Percentiles rank a stretch among this genome's conserved stretches.
Evolutionary conservation across 345 rosid species (phyloP).

Genomic region (Sisymbrium altissimum): DNA sequence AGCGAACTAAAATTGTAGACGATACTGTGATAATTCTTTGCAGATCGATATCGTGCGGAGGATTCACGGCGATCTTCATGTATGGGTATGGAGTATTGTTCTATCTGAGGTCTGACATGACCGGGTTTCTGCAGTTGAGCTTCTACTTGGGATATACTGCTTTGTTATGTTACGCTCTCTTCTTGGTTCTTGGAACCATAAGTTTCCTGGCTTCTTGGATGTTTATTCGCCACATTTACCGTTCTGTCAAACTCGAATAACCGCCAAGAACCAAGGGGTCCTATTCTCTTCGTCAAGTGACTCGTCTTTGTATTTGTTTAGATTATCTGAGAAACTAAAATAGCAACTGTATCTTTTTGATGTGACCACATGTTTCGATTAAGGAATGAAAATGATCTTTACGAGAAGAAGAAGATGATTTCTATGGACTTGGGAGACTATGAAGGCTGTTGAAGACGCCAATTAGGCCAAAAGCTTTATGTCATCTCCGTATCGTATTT

Average conservation of each 20-base stretch:
- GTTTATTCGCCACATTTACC: slow-evolving; percentile 57
- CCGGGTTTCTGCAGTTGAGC: slow-evolving; percentile 63
- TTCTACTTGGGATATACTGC: slow-evolving; percentile 67
- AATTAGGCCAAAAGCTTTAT: too few relatives aligned
- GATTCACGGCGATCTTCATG: slow-evolving; percentile 64
- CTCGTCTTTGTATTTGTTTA: slow-evolving; percentile 26
- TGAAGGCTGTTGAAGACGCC: too few relatives aligned
- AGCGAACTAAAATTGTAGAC: not conserved
- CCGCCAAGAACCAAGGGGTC: not conserved
- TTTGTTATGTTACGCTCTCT: slow-evolving; percentile 65
- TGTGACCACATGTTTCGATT: not conserved
- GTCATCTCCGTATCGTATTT: too few relatives aligned
- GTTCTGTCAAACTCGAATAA: slow-evolving; percentile 48
- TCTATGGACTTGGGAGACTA: too few relatives aligned
- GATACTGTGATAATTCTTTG: slow-evolving; percentile 4
- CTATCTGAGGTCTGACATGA: slow-evolving; percentile 65
- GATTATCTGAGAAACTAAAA: not conserved
- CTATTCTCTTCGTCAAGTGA: not conserved
- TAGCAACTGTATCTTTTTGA: not conserved
- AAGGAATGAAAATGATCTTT: slow-evolving; percentile 5
- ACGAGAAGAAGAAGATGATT: not conserved
- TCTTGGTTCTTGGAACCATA: slow-evolving; percentile 64
- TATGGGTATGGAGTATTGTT: slow-evolving; percentile 61
- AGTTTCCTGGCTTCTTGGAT: slow-evolving; percentile 60
- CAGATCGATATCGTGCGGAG: slow-evolving; percentile 72